Evolutionary conservation across 345 rosid genomes (phyloP).

Genomic region (Heritiera fomes): DNA sequence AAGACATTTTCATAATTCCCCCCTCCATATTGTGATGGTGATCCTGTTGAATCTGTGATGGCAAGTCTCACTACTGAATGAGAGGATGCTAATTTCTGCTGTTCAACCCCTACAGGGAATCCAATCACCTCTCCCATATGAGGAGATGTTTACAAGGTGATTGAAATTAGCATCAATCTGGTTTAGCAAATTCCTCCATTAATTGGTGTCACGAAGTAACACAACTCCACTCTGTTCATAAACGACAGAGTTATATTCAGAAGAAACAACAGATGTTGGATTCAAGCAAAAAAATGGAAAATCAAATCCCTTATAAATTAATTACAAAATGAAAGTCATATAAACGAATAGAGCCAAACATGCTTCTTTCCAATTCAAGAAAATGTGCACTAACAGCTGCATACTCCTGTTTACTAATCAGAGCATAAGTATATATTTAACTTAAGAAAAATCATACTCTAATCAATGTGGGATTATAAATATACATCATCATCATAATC

Average conservation of each 20-base stretch:
- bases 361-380: slow-evolving; percentile 49
- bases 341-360: slow-evolving; percentile 35
- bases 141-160: slow-evolving; percentile 29
- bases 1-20: slow-evolving; percentile 36
- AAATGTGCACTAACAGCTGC: slow-evolving; percentile 75
- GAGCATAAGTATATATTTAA: slow-evolving; percentile 17
- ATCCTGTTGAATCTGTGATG: slow-evolving; percentile 28
- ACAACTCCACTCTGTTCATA: slow-evolving; percentile 31
- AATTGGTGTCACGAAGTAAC: slow-evolving; percentile 59
- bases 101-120: slow-evolving; percentile 24
- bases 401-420: slow-evolving; percentile 54
- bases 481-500: not conserved
- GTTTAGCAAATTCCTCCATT: slow-evolving; percentile 59
- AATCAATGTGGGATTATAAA: not conserved
- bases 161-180: slow-evolving; percentile 45
- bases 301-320: not conserved
- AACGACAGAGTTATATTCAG: slow-evolving; percentile 32
- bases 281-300: slow-evolving; percentile 1
- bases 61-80: slow-evolving; percentile 32
- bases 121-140: slow-evolving; percentile 41
- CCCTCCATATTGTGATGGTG: slow-evolving; percentile 31
- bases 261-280: slow-evolving; percentile 35
- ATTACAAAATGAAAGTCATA: not conserved
- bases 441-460: not conserved
- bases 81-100: too few relatives aligned